Conservation (phyloP, 1,284 basidiomycete genomes). For the Apiotrichum akiyoshidainum region DNA sequence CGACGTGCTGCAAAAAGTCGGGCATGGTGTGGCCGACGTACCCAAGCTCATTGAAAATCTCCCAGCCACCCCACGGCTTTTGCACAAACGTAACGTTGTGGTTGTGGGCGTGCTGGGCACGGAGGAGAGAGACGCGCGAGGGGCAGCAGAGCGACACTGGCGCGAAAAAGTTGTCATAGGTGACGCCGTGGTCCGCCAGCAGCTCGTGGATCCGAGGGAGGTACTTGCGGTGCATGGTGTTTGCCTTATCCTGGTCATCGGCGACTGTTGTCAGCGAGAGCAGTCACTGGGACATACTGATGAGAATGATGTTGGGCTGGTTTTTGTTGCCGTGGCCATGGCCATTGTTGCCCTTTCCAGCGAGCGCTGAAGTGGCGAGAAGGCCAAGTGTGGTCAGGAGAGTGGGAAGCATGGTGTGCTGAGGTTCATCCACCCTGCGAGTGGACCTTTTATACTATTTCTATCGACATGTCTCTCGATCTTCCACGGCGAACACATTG, state of each 20-base stretch:
- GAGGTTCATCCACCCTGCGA: too few relatives aligned
- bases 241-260: conserved; percentile 31
- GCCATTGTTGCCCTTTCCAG: too few relatives aligned
- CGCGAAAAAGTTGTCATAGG: conserved; percentile 31
- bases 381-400: too few relatives aligned
- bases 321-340: too few relatives aligned
- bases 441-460: too few relatives aligned
- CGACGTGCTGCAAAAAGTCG: conserved; percentile 33
- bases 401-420: too few relatives aligned
- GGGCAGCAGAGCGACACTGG: conserved; percentile 39
- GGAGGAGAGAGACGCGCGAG: conserved; percentile 30
- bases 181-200: conserved; percentile 26
- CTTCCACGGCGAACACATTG: too few relatives aligned
- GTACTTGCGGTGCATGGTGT: conserved; percentile 15
- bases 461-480: too few relatives aligned
- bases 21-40: conserved; percentile 34
- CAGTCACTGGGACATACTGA: too few relatives aligned
- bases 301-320: too few relatives aligned
- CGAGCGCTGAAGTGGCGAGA: too few relatives aligned
- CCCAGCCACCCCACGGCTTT: conserved; percentile 35
- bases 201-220: conserved; percentile 24
- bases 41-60: conserved; percentile 33
- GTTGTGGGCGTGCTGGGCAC: conserved; percentile 37
- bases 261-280: conserved; percentile 16
- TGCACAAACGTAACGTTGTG: conserved; percentile 38